phyloP scores from a whole-genome alignment of 805 yeast species.

The Starmera dryadoides region DNA sequence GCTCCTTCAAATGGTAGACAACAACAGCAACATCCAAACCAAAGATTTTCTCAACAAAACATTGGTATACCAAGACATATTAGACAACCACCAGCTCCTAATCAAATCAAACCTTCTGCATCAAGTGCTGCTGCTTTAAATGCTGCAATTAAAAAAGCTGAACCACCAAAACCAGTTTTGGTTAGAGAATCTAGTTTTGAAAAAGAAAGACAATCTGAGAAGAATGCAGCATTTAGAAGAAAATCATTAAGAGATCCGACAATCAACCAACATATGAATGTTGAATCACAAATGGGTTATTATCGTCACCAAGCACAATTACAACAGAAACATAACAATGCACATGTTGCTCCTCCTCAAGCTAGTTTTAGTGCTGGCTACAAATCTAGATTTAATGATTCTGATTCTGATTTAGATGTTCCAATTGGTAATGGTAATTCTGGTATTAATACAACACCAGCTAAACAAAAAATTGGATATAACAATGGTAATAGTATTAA shows the following conservation, averaged over 20 bases:
- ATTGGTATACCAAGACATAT: not conserved
- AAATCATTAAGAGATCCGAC: constrained; percentile 27
- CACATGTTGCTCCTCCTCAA: constrained; percentile 4
- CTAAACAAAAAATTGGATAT: too few species aligned
- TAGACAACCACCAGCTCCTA: not conserved
- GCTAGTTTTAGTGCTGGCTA: constrained; percentile 18
- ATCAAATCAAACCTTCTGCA: constrained; percentile 6
- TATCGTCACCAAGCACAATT: constrained; percentile 19
- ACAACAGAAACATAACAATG: constrained; percentile 8
- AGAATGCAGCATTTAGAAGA: constrained; percentile 29
- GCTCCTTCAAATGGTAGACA: constrained; percentile 3
- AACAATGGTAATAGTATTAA: too few species aligned
- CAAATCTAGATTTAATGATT: constrained; percentile 54
- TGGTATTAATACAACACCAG: not conserved
- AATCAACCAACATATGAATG: constrained; percentile 8
- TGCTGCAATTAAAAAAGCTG: constrained; percentile 45
- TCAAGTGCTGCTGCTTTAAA: constrained; percentile 31
- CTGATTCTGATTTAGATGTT: constrained; percentile 50
- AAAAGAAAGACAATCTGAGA: constrained; percentile 29
- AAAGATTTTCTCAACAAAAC: not conserved
- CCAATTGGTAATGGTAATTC: constrained; percentile 7
- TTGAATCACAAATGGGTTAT: constrained; percentile 18
- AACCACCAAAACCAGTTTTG: constrained; percentile 19
- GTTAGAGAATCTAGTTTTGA: constrained; percentile 46
- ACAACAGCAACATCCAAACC: constrained; percentile 1